Conservation (phyloP, 2,329 filamentous ascomycete genomes). For the Biscogniauxia mediterranea region DNA sequence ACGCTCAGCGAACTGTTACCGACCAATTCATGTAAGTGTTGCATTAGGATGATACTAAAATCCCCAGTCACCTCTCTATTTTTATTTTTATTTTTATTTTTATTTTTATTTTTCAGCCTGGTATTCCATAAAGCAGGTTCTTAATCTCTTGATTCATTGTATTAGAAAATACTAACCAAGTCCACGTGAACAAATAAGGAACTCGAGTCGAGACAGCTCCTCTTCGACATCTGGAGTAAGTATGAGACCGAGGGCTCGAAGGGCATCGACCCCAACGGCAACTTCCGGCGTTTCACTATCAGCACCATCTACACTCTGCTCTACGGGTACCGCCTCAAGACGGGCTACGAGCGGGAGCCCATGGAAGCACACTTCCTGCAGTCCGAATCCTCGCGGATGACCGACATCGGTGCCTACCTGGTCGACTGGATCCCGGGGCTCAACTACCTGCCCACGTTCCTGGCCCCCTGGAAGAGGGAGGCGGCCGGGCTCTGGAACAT, state of each 20-base stretch:
- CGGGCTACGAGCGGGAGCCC: conserved; percentile 26
- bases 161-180: not conserved
- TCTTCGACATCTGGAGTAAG: conserved; percentile 39
- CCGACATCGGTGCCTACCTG: conserved; percentile 35
- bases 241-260: conserved; percentile 21
- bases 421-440: conserved; percentile 43
- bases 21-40: conserved; percentile 33
- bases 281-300: conserved; percentile 35
- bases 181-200: conserved; percentile 25
- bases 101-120: too few species aligned
- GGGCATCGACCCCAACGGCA: conserved; percentile 29
- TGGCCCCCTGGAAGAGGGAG: conserved; percentile 36
- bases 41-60: not conserved
- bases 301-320: conserved; percentile 21
- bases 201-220: conserved; percentile 43
- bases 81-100: too few species aligned
- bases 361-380: conserved; percentile 26
- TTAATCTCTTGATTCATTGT: not conserved
- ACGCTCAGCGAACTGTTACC: conserved; percentile 35
- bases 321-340: conserved; percentile 36
- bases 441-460: conserved; percentile 36
- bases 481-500: conserved; percentile 27
- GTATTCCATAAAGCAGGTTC: not conserved
- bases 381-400: conserved; percentile 25
- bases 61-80: too few species aligned